These are phyloP conservation scores for Coccomyxa sp. DNA, from an alignment of 139 green algal species.

Conservation along the genomic window DNA sequence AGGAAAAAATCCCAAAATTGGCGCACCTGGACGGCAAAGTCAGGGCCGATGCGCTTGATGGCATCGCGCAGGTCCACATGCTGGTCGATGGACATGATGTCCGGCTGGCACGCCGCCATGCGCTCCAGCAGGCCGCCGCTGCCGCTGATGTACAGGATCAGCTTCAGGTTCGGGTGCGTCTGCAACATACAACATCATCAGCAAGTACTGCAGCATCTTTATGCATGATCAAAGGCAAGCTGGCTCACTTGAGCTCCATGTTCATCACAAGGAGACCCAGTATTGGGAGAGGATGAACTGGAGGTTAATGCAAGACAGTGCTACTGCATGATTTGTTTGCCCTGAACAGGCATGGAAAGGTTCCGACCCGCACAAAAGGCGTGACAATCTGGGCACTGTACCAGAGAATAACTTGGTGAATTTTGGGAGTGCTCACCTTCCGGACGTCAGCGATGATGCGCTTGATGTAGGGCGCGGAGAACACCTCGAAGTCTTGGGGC, in stretches of 20 bases:
- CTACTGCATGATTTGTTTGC: no score
- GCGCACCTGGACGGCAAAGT: slow-evolving; percentile 76
- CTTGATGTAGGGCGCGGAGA: slow-evolving; percentile 79
- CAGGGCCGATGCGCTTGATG: slow-evolving; percentile 68
- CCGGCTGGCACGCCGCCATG: slow-evolving; percentile 75
- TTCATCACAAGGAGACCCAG: no score
- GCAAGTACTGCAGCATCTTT: no score
- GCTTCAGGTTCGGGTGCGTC: slow-evolving; percentile 74
- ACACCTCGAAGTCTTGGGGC: slow-evolving; percentile 90
- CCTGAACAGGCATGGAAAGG: no score
- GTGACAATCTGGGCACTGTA: no score
- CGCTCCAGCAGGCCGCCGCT: slow-evolving; percentile 87
- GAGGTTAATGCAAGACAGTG: no score
- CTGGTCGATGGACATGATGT: slow-evolving; percentile 85
- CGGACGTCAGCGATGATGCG: slow-evolving; percentile 58
- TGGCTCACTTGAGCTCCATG: no score
- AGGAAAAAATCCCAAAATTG: background rate
- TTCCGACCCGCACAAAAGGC: no score
- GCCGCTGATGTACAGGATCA: slow-evolving; percentile 93
- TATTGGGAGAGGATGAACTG: no score
- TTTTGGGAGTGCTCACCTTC: background rate
- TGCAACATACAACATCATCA: background rate
- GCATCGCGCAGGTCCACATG: slow-evolving; percentile 82
- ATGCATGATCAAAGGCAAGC: no score
- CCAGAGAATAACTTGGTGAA: no score